These are phyloP conservation scores for Sclerotinia nivalis DNA, from an alignment of 2,329 filamentous ascomycete species.

Conservation along the genomic window DNA sequence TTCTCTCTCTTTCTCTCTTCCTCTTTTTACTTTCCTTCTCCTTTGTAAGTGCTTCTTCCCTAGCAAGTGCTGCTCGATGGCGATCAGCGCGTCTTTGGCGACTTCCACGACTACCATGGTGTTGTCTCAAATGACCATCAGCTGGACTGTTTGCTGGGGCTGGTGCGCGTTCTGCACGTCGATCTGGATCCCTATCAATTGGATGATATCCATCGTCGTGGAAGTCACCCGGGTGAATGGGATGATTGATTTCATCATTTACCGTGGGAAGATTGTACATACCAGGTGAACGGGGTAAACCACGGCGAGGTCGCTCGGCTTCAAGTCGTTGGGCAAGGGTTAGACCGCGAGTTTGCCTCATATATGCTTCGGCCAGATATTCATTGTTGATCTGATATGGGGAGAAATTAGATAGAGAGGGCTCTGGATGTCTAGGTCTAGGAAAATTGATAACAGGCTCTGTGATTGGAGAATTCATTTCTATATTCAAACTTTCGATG, in stretches of 20 bases:
- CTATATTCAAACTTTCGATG: not conserved
- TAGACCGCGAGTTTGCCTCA: no score
- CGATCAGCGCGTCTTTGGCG: not conserved
- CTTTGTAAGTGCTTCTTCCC: not conserved
- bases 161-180: not conserved
- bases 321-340: not conserved
- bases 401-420: no score
- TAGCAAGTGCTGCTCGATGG: not conserved
- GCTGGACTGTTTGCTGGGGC: no score
- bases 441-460: not conserved
- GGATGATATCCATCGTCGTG: not conserved
- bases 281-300: not conserved
- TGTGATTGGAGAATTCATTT: not conserved
- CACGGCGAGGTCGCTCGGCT: not conserved
- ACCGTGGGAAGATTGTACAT: not conserved
- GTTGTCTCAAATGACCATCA: not conserved
- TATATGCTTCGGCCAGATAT: no score
- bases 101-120: not conserved
- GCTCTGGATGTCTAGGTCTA: not conserved
- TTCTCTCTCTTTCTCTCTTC: not conserved
- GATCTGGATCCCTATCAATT: not conserved
- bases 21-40: not conserved
- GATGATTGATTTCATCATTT: not conserved
- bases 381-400: no score
- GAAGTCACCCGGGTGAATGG: not conserved